These are phyloP conservation scores for Russula ochroleuca DNA, from an alignment of 768 basidiomycete genomes.

Conservation along the genomic window DNA sequence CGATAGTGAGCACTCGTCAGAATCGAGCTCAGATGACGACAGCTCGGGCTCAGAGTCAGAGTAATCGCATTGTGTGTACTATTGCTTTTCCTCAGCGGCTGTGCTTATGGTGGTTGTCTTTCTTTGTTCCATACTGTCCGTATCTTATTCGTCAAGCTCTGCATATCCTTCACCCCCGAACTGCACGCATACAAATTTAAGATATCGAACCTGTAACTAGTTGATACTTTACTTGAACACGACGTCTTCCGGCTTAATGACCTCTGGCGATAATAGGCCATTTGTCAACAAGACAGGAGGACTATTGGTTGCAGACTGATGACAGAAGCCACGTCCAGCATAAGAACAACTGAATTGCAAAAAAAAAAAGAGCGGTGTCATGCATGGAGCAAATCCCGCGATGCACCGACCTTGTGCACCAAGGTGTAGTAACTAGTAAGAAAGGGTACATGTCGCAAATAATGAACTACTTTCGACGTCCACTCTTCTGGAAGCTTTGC, in stretches of 20 bases:
- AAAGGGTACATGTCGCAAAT: background rate
- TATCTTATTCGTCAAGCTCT: slow-evolving; percentile 29
- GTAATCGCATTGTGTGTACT: slow-evolving; percentile 38
- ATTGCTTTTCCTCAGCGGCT: background rate
- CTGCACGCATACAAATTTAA: slow-evolving; percentile 34
- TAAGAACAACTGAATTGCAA: background rate
- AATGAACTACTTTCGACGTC: slow-evolving; percentile 23
- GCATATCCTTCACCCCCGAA: slow-evolving; percentile 27
- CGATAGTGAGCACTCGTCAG: slow-evolving; percentile 73
- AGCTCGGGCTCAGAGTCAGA: slow-evolving; percentile 84
- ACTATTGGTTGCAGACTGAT: background rate
- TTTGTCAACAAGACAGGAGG: background rate
- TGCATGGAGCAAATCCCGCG: background rate
- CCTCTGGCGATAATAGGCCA: background rate
- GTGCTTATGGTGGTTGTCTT: slow-evolving; percentile 21
- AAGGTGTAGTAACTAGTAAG: background rate
- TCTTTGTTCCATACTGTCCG: slow-evolving; percentile 17
- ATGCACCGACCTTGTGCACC: background rate
- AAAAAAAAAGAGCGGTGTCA: background rate
- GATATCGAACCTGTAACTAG: slow-evolving; percentile 33
- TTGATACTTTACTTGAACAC: slow-evolving; percentile 29
- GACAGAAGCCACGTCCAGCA: background rate
- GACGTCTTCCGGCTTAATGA: slow-evolving; percentile 26
- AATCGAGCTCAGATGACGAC: slow-evolving; percentile 73
- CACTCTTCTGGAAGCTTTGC: slow-evolving; percentile 29